Evolutionary conservation across 2,329 filamentous ascomycete species (phyloP).

Genomic region (Pseudogymnoascus sp.): DNA sequence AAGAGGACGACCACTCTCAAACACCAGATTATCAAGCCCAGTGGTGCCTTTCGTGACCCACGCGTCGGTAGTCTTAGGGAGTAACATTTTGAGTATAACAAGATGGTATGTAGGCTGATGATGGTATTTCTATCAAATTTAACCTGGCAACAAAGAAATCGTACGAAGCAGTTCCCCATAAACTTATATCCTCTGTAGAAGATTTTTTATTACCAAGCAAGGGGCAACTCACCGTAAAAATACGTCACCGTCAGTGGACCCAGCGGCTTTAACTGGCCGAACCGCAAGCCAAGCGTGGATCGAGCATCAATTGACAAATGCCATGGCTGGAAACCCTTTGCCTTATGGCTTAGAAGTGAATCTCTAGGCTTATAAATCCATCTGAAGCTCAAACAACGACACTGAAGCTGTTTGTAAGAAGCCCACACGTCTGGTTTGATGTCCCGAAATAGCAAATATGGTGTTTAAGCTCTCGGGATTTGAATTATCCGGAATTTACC

Average conservation of each 20-base stretch:
- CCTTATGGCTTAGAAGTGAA: background rate
- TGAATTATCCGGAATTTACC: background rate
- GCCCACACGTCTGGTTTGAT: background rate
- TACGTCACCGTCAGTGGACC: background rate
- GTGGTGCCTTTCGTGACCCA: conserved; percentile 45
- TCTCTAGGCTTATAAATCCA: background rate
- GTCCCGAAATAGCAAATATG: background rate
- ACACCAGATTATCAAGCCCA: conserved; percentile 42
- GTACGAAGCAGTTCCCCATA: background rate
- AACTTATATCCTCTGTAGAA: background rate
- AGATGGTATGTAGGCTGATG: background rate
- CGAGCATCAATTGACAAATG: background rate
- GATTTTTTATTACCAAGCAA: background rate
- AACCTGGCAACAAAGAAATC: background rate
- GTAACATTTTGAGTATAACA: conserved; percentile 2
- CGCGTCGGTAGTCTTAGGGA: conserved; percentile 24
- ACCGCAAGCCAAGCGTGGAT: background rate
- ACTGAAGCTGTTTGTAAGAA: background rate
- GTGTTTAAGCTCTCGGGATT: conserved; percentile 2
- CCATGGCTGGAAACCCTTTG: background rate
- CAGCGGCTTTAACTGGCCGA: background rate
- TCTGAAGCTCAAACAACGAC: background rate
- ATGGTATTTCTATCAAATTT: background rate
- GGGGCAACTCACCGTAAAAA: background rate
- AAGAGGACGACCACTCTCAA: conserved; percentile 31